These are phyloP conservation scores for Wickerhamiella infanticola DNA, from an alignment of 1,139 yeast species.

Conservation along the genomic window DNA sequence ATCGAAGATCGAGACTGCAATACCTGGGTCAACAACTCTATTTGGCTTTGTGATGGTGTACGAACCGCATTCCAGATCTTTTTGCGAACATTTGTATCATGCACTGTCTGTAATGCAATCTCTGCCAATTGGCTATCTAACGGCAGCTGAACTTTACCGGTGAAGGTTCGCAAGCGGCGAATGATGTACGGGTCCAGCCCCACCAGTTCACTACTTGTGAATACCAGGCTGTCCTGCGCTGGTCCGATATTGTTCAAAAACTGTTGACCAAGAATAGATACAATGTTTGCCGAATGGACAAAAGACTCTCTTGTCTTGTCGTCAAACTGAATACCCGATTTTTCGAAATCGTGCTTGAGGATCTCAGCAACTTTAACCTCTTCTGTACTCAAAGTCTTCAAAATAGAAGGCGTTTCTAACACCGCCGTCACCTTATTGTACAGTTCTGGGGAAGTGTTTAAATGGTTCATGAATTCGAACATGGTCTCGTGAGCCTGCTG, in stretches of 20 bases:
- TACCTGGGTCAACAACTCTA: slow-evolving; percentile 41
- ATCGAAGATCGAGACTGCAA: slow-evolving; percentile 52
- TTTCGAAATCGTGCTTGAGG: slow-evolving; percentile 69
- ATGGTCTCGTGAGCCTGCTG: slow-evolving; percentile 76
- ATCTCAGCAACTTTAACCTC: slow-evolving; percentile 73
- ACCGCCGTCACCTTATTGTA: slow-evolving; percentile 34
- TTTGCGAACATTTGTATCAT: slow-evolving; percentile 42
- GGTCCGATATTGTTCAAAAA: slow-evolving; percentile 44
- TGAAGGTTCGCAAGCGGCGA: slow-evolving; percentile 15
- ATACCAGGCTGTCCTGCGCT: slow-evolving; percentile 19
- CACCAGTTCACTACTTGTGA: slow-evolving; percentile 22
- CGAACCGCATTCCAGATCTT: slow-evolving; percentile 66
- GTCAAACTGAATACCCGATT: slow-evolving; percentile 76
- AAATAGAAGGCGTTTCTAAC: slow-evolving; percentile 9
- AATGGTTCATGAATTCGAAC: slow-evolving; percentile 87
- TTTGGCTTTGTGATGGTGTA: slow-evolving; percentile 39
- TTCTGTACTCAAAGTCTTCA: slow-evolving; percentile 46
- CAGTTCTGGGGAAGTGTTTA: slow-evolving; percentile 71
- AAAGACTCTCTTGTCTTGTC: slow-evolving; percentile 45
- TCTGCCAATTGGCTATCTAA: slow-evolving; percentile 55
- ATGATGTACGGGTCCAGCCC: slow-evolving; percentile 27
- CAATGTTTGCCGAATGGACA: slow-evolving; percentile 64
- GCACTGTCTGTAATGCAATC: slow-evolving; percentile 44
- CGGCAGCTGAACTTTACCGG: slow-evolving; percentile 37
- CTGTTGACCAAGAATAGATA: slow-evolving; percentile 69